phyloP scores from a whole-genome alignment of 345 rosid species.

The Pelargonium nanum region DNA sequence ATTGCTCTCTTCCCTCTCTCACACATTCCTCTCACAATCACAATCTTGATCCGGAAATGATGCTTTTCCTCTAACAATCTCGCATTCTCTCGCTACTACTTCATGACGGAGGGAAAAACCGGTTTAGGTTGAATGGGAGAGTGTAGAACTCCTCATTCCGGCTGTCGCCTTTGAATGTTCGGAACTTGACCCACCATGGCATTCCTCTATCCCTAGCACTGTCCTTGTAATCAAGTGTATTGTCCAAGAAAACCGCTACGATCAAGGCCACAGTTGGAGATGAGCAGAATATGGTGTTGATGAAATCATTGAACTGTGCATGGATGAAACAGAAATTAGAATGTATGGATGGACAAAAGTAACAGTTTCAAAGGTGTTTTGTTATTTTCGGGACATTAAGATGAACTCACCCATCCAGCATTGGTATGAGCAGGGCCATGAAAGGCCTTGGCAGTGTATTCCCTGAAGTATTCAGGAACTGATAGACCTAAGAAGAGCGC shows the following conservation, averaged over 20 bases:
- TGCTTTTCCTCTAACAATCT: conserved; percentile 15
- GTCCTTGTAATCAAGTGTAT: conserved; percentile 81
- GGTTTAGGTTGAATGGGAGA: conserved; percentile 90
- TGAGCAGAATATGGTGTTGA: conserved; percentile 86
- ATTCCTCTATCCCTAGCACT: conserved; percentile 81
- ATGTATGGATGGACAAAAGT: not conserved
- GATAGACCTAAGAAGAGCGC: conserved; percentile 86
- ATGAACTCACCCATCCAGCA: conserved; percentile 69
- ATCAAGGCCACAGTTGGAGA: conserved; percentile 80
- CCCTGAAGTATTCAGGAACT: conserved; percentile 78
- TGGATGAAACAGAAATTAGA: not conserved
- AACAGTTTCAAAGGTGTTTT: not conserved
- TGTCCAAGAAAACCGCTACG: conserved; percentile 74
- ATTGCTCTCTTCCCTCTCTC: conserved; percentile 8
- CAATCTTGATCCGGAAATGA: conserved; percentile 11
- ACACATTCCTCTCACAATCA: not conserved
- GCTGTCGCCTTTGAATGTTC: conserved; percentile 79
- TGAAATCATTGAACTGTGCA: conserved; percentile 87
- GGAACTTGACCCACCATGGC: conserved; percentile 95
- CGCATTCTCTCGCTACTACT: not conserved
- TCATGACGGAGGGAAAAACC: conserved; percentile 92
- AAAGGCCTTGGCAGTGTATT: conserved; percentile 62
- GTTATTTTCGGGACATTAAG: not conserved
- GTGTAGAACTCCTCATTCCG: conserved; percentile 91
- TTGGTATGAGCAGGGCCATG: conserved; percentile 87